Evolutionary conservation across 2,329 filamentous ascomycete genomes (phyloP).

Genomic region (Lecanoromycetidae sp.): DNA sequence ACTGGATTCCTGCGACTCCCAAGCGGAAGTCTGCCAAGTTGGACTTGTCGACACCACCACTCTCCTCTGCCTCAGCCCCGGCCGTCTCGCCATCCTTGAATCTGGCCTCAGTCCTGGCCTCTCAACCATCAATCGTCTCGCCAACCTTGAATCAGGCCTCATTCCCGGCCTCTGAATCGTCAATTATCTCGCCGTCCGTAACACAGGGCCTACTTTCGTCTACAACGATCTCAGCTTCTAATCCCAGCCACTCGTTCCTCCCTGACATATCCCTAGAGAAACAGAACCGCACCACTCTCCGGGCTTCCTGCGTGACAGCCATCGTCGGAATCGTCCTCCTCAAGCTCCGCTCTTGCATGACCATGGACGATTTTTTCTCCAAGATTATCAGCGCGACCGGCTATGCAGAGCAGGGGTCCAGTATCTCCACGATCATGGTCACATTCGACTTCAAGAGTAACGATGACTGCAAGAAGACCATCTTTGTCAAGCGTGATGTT

Average conservation of each 20-base stretch:
- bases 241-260: background rate
- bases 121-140: too few species aligned
- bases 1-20: too few species aligned
- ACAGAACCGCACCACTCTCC: background rate
- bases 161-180: too few species aligned
- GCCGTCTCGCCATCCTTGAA: too few species aligned
- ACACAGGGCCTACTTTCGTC: background rate
- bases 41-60: too few species aligned
- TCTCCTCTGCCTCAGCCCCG: too few species aligned
- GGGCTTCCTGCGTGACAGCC: background rate
- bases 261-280: too few species aligned
- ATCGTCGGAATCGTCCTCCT: background rate
- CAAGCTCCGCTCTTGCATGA: slow-evolving; percentile 7
- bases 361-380: slow-evolving; percentile 5
- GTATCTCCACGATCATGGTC: background rate
- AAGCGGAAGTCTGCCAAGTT: too few species aligned
- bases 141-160: too few species aligned
- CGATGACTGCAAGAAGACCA: background rate
- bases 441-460: background rate
- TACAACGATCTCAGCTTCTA: background rate
- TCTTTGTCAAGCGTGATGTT: background rate
- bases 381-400: background rate
- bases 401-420: background rate
- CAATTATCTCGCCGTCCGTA: too few species aligned
- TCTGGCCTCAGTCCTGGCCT: too few species aligned